These are phyloP conservation scores for Aphanomyces invadans DNA, from an alignment of 352 stramenopile species.

Conservation along the genomic window DNA sequence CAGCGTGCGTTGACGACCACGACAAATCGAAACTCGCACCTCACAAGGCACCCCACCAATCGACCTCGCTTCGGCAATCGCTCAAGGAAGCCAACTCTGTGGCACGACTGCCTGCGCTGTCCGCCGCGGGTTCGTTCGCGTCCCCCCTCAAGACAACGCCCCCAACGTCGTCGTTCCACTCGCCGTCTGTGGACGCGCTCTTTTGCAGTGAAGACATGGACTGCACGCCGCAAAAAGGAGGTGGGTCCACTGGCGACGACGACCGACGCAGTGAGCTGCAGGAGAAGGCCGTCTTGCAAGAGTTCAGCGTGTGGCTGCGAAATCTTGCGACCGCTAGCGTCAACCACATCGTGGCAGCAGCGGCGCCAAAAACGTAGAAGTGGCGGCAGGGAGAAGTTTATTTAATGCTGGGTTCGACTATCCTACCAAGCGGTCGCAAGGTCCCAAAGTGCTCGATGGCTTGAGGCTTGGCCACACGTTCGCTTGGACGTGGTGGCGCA, in stretches of 20 bases:
- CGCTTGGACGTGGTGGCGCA: too few species aligned
- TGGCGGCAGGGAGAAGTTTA: background rate
- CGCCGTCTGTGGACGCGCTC: conserved; percentile 12
- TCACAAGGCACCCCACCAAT: too few species aligned
- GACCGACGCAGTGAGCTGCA: conserved; percentile 37
- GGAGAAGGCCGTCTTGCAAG: conserved; percentile 69
- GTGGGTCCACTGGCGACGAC: background rate
- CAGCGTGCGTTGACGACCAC: conserved; percentile 2
- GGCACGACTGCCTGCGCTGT: too few species aligned
- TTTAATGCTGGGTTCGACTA: background rate
- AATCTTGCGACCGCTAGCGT: conserved; percentile 29
- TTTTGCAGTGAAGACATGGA: conserved; percentile 7
- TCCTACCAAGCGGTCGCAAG: too few species aligned
- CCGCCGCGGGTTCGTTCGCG: background rate
- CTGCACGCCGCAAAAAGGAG: background rate
- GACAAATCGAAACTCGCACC: background rate
- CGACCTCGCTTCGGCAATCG: background rate
- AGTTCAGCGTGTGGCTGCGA: conserved; percentile 69
- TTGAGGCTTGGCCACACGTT: too few species aligned
- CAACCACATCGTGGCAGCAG: conserved; percentile 9
- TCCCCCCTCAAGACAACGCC: background rate
- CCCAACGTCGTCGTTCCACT: conserved; percentile 10
- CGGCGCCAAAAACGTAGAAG: too few species aligned
- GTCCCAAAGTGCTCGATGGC: too few species aligned
- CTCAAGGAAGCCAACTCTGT: background rate